Conservation (phyloP, 2,329 filamentous ascomycete species). For the Verticillium longisporum region DNA sequence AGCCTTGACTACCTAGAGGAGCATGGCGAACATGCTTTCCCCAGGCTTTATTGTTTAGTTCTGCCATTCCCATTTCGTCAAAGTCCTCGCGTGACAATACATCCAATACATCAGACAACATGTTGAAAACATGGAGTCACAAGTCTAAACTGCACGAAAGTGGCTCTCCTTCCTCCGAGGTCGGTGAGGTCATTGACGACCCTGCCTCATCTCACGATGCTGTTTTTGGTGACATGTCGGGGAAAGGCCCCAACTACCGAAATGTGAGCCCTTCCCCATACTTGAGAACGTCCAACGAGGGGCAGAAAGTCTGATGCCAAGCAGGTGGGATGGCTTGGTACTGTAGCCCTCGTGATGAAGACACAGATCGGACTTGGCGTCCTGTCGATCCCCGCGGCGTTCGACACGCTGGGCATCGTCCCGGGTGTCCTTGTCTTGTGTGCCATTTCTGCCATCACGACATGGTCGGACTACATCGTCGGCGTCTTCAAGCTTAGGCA, state of each 20-base stretch:
- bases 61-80: neutral
- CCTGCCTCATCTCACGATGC: conserved; percentile 15
- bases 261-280: conserved; percentile 14
- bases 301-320: neutral
- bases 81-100: neutral
- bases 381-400: conserved; percentile 39
- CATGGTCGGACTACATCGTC: conserved; percentile 41
- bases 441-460: conserved; percentile 32
- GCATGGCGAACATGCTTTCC: neutral
- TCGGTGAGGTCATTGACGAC: conserved; percentile 5
- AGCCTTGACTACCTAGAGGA: too few species aligned
- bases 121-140: neutral
- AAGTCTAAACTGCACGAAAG: neutral
- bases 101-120: neutral
- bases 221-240: conserved; percentile 21
- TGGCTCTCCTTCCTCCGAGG: conserved; percentile 3
- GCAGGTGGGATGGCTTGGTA: conserved; percentile 35
- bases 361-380: conserved; percentile 37
- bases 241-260: conserved; percentile 22
- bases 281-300: neutral
- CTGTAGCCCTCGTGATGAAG: conserved; percentile 36
- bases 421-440: conserved; percentile 38
- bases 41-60: neutral
- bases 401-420: conserved; percentile 37
- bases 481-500: conserved; percentile 44